Evolutionary conservation across 2,329 filamentous ascomycete species (phyloP), one percentile per base, ranked within the genome.

Genomic region (Pseudonectria foliicola): DNA sequence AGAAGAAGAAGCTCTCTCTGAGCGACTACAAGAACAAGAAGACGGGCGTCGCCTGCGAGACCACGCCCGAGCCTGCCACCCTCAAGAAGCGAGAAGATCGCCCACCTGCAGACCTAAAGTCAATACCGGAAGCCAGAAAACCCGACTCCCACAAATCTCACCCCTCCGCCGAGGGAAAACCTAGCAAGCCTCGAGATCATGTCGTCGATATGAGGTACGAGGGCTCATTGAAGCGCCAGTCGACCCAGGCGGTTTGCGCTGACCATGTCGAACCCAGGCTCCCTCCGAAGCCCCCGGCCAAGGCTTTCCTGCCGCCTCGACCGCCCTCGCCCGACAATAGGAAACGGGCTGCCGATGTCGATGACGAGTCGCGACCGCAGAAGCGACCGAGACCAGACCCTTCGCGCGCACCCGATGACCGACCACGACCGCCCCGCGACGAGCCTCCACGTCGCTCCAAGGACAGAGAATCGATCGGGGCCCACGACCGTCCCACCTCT

Each of bases 11-110:
- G 54, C 53, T 77, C 44, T 75, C 73, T 11, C 56, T 78, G 40
- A 73, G 70, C 55, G 74, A 77, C 52, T 78, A 77, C 47, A 73
- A 72, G 56, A 77, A 72, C 42, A 71, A 71, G 53, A 71, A 70
- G 52, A 56, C 58, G 12, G 46, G 51, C 39, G 44, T 44, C 34
- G 33, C 53, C 34, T 60, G 63, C 8, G 53, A 58, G 7, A 63
- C 63, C 11, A 60, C 64, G 1, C 53, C 60, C 11, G 59, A 62
- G 29, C 53, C 57, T 5, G 40, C 53, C 35, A 49, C 54, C 30
- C 45, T 50, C 18, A 60, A 51, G 35, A 57, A 49, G 44, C 53
- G 49, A 26, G 60, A 62, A 14, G 55, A 59, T 29, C 57, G 58
- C 46, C 44, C 46, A 32, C 38, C 45, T 38, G 46, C 45, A 32